These are phyloP conservation scores for Punica granatum DNA, from an alignment of 345 rosid genomes.

Conservation along the genomic window DNA sequence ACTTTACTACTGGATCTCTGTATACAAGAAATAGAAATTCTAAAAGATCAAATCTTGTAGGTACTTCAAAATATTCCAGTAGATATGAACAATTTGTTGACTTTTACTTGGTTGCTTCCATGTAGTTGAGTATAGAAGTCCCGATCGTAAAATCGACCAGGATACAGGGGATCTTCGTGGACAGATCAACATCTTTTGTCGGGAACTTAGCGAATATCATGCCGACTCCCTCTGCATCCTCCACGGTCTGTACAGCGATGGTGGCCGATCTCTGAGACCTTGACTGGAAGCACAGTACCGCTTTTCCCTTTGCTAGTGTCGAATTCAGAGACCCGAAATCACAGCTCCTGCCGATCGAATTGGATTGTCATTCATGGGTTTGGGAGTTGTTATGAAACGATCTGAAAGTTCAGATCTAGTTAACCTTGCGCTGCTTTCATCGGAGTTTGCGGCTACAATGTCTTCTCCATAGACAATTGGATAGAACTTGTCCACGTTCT, in stretches of 20 bases:
- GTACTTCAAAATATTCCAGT: neutral
- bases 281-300: constrained; percentile 44
- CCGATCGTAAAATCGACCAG: constrained; percentile 39
- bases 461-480: constrained; percentile 40
- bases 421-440: constrained; percentile 38
- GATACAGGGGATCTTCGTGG: constrained; percentile 26
- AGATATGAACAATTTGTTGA: neutral
- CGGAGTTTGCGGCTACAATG: constrained; percentile 24
- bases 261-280: constrained; percentile 31
- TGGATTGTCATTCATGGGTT: neutral
- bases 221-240: constrained; percentile 27
- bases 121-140: constrained; percentile 38
- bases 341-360: constrained; percentile 27
- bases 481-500: constrained; percentile 24
- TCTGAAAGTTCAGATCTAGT: neutral
- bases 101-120: constrained; percentile 28
- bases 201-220: constrained; percentile 41
- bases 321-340: constrained; percentile 31
- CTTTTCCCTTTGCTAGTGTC: constrained; percentile 41
- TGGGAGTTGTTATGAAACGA: neutral
- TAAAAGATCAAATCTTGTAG: neutral
- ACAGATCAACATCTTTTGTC: constrained; percentile 29
- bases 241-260: constrained; percentile 28
- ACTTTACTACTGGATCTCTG: constrained; percentile 40
- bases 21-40: neutral